Evolutionary conservation across 2,329 filamentous ascomycete genomes (phyloP).

Genomic region (Rhynchosporium secalis): DNA sequence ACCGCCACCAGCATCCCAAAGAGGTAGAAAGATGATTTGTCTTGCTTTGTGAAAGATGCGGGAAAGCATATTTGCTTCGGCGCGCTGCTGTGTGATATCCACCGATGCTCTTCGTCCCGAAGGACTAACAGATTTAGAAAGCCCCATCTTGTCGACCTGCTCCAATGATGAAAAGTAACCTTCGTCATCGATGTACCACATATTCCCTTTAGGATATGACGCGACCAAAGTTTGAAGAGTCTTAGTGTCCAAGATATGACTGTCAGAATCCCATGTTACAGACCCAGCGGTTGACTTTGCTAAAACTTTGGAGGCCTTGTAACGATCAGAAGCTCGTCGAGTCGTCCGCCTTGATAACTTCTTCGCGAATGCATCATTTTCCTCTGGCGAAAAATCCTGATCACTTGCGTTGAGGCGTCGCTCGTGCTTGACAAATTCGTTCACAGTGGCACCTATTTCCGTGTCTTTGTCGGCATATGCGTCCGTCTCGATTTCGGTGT

Average conservation of each 20-base stretch:
- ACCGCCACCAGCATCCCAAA: slow-evolving; percentile 38
- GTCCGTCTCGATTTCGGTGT: slow-evolving; percentile 24
- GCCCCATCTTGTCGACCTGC: slow-evolving; percentile 26
- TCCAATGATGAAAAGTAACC: slow-evolving; percentile 38
- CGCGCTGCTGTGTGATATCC: slow-evolving; percentile 28
- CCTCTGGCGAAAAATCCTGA: not conserved
- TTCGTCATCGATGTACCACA: slow-evolving; percentile 38
- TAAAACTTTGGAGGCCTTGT: slow-evolving; percentile 34
- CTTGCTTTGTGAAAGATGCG: slow-evolving; percentile 34
- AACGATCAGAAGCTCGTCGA: slow-evolving; percentile 27
- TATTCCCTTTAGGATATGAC: slow-evolving; percentile 37
- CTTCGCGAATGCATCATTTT: slow-evolving; percentile 1
- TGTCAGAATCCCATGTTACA: slow-evolving; percentile 28
- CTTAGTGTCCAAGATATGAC: slow-evolving; percentile 31
- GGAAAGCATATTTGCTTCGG: slow-evolving; percentile 34
- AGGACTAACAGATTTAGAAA: slow-evolving; percentile 12
- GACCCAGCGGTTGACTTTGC: slow-evolving; percentile 31
- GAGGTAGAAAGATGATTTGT: slow-evolving; percentile 38
- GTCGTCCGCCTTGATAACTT: slow-evolving; percentile 23
- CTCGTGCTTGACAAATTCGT: slow-evolving; percentile 16
- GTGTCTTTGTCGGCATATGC: slow-evolving; percentile 21
- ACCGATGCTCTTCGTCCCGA: slow-evolving; percentile 22
- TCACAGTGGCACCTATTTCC: slow-evolving; percentile 22
- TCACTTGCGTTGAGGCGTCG: slow-evolving; percentile 14
- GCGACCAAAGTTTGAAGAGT: slow-evolving; percentile 33